Evolutionary conservation across 2,329 filamentous ascomycete genomes (phyloP), one percentile per base, ranked within the genome.

Genomic region (Trichoderma guizhouense): DNA sequence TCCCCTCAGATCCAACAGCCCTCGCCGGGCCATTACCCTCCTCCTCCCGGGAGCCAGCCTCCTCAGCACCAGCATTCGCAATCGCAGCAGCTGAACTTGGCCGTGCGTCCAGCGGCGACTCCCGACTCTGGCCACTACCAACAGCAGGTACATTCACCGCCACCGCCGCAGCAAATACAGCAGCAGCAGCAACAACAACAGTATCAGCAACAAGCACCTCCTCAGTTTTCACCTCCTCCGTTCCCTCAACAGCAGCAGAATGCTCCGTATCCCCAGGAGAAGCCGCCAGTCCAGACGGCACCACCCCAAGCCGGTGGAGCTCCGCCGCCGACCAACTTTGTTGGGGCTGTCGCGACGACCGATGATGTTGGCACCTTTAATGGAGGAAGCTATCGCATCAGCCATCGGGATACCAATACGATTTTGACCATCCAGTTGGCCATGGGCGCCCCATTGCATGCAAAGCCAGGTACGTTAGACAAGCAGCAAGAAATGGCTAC

Each of bases 331-430:
- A 81, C 82, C 36, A 87, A 92, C 71, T 94, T 95, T 74, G 80
- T 85, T 7, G 93, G 72, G 43, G 84, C 91, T 0, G 87, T 88
- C 1, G 84, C 91, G 0, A 87, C 87, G 0, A 85, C 89, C 34
- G 96, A 98, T 80, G 95, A 97, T 76, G 89, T 97, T 2, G 96
- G 96, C n/a, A 96, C 92, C 0, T 99, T 98, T 85, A 98, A 98
- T 79, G 96, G 96, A 18, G 96, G 96, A 14, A 95, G 93, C 78
- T 99, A 95, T 80, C 88, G 96, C 57, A 94, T 98, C 79, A 96
- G 93, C 78, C 96, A 99, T 79, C 88, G 96, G 26, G 94, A 98
- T 81, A 91, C 90, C 72, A 99, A 98, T 80, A 94, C 93, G 1
- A 91, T 98, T 75, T 82, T 98, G 73, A 98, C 95, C 0, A 82